Base-by-base conservation (phyloP, 257 asterid genomes). In the Lycium ferocissimum region DNA sequence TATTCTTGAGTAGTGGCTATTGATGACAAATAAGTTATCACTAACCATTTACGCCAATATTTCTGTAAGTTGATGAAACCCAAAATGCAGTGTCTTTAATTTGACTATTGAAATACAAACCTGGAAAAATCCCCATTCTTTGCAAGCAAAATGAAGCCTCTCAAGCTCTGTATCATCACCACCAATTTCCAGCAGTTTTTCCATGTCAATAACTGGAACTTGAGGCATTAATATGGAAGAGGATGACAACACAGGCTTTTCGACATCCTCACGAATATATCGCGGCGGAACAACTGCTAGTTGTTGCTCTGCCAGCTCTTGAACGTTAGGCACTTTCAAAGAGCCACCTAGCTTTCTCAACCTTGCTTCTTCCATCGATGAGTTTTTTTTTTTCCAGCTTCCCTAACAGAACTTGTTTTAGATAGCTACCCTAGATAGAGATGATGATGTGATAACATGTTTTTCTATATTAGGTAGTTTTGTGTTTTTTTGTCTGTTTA, bases 121-220 rank as follows among this genome's bases (percentile, higher is more conserved):
- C 80, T 72, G 80, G 37, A 72, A 72, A 72, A 45, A 45, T 43
- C 80, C 80, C 38, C 57, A 70, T 15, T 71, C 79, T 43, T 71
- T 43, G 80, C 80, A 72, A 72, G 80, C 57, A 40, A 71, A 26
- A 71, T 71, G 79, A 43, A 71, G 3, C 56, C 35, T 40, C 17
- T 43, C 2, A 43, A 71, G 35, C 37, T 71, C 80, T 22, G 38
- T 9, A 72, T 70, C 15, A 10, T 71, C 79, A 40, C 18, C 15
- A 40, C 26, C 26, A 17, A 1, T 7, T 40, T 9, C 57, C 80
- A 72, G 9, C 35, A 72, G 7, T 43, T 2, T 40, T 9, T 71
- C 2, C 79, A 71, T 43, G 18, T 71, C 79, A 43, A 71, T 71
- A 9, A 71, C 17, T 17, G 79, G 79, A 71, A 5, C 17, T 71